Evolutionary conservation across 2,329 filamentous ascomycete species (phyloP).

Genomic region (Cercospora janseana): DNA sequence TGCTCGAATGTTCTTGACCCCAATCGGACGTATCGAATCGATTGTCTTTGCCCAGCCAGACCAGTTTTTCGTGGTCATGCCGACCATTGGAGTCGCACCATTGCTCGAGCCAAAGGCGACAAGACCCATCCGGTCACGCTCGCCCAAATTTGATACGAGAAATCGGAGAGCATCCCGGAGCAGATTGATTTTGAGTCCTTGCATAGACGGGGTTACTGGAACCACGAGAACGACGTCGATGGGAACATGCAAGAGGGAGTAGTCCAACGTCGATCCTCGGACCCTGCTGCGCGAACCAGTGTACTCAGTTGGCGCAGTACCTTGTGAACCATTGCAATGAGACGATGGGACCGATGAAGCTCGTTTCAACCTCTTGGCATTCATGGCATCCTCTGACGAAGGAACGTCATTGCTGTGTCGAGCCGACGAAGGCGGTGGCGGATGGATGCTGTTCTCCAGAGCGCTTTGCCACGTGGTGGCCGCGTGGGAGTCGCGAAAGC

Average conservation of each 20-base stretch:
- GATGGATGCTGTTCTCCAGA: slow-evolving; percentile 74
- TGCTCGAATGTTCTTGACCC: slow-evolving; percentile 92
- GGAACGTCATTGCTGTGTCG: slow-evolving; percentile 75
- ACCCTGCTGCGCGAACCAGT: slow-evolving; percentile 59
- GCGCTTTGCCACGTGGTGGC: slow-evolving; percentile 89
- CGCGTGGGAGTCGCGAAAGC: slow-evolving; percentile 79
- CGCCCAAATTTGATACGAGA: slow-evolving; percentile 83
- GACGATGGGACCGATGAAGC: slow-evolving; percentile 80
- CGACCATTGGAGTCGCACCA: slow-evolving; percentile 91
- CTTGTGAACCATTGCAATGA: slow-evolving; percentile 78
- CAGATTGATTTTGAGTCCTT: slow-evolving; percentile 96
- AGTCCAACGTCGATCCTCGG: slow-evolving; percentile 47
- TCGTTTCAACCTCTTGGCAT: slow-evolving; percentile 55
- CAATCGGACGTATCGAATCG: slow-evolving; percentile 83
- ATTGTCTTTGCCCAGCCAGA: slow-evolving; percentile 84
- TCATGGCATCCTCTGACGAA: slow-evolving; percentile 44
- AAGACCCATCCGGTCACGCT: slow-evolving; percentile 92
- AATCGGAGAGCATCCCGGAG: slow-evolving; percentile 89
- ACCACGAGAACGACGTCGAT: slow-evolving; percentile 96
- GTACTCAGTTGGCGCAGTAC: slow-evolving; percentile 89
- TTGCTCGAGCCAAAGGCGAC: slow-evolving; percentile 95
- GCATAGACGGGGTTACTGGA: slow-evolving; percentile 96
- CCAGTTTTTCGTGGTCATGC: slow-evolving; percentile 97
- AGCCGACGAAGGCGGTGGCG: slow-evolving; percentile 60
- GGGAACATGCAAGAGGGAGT: slow-evolving; percentile 72